Base-by-base conservation (phyloP, 73 alveolate genomes). In the Blepharisma japonicum region DNA sequence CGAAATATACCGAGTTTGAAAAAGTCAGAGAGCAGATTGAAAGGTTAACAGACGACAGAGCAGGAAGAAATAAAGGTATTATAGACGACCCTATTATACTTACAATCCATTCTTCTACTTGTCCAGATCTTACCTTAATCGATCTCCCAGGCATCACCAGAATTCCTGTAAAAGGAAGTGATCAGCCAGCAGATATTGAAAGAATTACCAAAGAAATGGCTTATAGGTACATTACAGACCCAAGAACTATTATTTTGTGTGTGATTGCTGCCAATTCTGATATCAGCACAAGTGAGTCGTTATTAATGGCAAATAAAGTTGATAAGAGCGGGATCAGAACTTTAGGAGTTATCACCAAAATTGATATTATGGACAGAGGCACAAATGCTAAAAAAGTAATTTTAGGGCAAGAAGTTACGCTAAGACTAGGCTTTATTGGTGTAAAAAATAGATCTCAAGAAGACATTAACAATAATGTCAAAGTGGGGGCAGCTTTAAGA, bases 111-210 rank as follows among this genome's bases (percentile, higher is more conserved):
- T 96, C 99, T 45, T 90, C 92, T 55, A 95, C 97, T 9, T 97
- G 99, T 70, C 99, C 99, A 0, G 99, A 97, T 85, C 85, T 97
- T 71, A 96, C 99, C 25, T 89, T 97, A 55, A 93, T 97, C 42
- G 99, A 97, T 88, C 85, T 97, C 74, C 99, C 99, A 54, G 99
- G 99, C 70, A 83, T 97, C 46, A 96, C 99, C n/a, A 86, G 99
- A 48, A 88, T 93, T 25, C 90, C 90, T 14, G 68, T 91, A 81
- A 85, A 86, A 55, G 94, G 86, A 54, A 25, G 83, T 9, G 92
- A 84, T 21, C 86, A 78, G 71, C 32, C 56, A 6, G 77, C 79
- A 21, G 78, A 71, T 47, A 72, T 84, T 27, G 79, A 82, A 23
- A 55, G 92, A 82, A 87, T 96, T 56, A 94, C 99, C 8, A 87